These are phyloP conservation scores for Claviceps citrina DNA, from an alignment of 2,329 filamentous ascomycete species.

Conservation along the genomic window DNA sequence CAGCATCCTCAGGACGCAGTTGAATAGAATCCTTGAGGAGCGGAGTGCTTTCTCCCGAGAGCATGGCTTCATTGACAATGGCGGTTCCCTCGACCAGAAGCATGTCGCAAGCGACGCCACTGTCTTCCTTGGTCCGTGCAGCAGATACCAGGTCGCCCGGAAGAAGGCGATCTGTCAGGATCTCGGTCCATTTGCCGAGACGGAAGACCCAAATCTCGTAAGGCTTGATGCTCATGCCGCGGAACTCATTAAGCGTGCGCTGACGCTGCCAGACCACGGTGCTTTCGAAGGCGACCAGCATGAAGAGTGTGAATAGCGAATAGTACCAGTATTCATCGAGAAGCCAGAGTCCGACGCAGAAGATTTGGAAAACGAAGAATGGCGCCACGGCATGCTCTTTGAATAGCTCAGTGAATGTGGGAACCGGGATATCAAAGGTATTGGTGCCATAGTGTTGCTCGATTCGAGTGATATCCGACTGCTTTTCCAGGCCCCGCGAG, in stretches of 20 bases:
- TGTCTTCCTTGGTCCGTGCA: conserved; percentile 86
- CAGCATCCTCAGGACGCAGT: conserved; percentile 66
- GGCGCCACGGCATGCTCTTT: conserved; percentile 96
- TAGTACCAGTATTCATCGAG: conserved; percentile 99
- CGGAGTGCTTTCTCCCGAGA: conserved; percentile 94
- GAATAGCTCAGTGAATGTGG: conserved; percentile 89
- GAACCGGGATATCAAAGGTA: conserved; percentile 93
- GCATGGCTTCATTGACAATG: conserved; percentile 98
- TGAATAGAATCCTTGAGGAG: conserved; percentile 92
- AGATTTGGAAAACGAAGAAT: conserved; percentile 98
- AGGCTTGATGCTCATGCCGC: conserved; percentile 98
- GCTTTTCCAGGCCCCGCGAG: conserved; percentile 57
- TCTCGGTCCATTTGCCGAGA: conserved; percentile 72
- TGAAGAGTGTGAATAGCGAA: conserved; percentile 94
- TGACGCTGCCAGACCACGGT: conserved; percentile 99
- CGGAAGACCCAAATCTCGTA: conserved; percentile 89
- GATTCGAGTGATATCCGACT: conserved; percentile 62
- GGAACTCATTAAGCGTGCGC: conserved; percentile 87
- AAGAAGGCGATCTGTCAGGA: conserved; percentile 78
- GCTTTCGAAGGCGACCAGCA: conserved; percentile 94
- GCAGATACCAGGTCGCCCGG: conserved; percentile 90
- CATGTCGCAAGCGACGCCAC: conserved; percentile 95
- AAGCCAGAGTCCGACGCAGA: conserved; percentile 97
- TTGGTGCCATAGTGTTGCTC: conserved; percentile 92
- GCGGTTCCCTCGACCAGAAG: conserved; percentile 84